These are phyloP conservation scores for Pezicula neosporulosa DNA, from an alignment of 2,329 filamentous ascomycete species.

Conservation along the genomic window DNA sequence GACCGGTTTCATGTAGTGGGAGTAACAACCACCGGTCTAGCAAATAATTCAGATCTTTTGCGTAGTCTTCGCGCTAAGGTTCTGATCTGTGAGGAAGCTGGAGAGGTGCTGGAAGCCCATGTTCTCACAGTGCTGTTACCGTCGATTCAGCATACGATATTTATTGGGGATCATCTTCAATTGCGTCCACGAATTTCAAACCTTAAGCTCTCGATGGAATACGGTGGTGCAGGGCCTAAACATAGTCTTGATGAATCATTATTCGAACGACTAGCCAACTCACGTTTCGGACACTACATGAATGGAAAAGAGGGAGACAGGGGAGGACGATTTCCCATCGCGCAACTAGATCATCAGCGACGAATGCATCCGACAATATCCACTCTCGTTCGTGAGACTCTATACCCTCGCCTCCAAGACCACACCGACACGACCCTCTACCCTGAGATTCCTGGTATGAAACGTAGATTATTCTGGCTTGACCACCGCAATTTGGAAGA, in stretches of 20 bases:
- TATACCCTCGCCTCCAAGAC: conserved; percentile 57
- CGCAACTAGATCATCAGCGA: conserved; percentile 53
- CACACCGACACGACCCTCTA: conserved; percentile 32
- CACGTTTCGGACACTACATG: conserved; percentile 1
- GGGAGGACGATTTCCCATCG: conserved; percentile 23
- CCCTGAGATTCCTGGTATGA: conserved; percentile 51
- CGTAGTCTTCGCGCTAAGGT: conserved; percentile 36
- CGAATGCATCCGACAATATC: conserved; percentile 65
- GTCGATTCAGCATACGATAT: conserved; percentile 33
- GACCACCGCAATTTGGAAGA: conserved; percentile 51
- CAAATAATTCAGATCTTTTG: conserved; percentile 39
- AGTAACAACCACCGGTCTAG: conserved; percentile 48
- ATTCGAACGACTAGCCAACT: conserved; percentile 46
- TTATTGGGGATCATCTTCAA: conserved; percentile 37
- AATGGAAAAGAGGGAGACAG: conserved; percentile 1
- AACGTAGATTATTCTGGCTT: conserved; percentile 55
- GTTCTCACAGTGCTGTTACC: conserved; percentile 27
- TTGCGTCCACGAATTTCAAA: conserved; percentile 25
- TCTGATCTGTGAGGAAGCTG: conserved; percentile 39
- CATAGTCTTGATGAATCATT: conserved; percentile 45
- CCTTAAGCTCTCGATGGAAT: conserved; percentile 19
- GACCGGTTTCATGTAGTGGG: conserved; percentile 24
- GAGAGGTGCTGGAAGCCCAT: conserved; percentile 38
- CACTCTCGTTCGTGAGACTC: conserved; percentile 48
- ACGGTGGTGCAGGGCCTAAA: conserved; percentile 8